Conservation (phyloP, 1,139 yeast genomes). For the Candida sanyaensis region DNA sequence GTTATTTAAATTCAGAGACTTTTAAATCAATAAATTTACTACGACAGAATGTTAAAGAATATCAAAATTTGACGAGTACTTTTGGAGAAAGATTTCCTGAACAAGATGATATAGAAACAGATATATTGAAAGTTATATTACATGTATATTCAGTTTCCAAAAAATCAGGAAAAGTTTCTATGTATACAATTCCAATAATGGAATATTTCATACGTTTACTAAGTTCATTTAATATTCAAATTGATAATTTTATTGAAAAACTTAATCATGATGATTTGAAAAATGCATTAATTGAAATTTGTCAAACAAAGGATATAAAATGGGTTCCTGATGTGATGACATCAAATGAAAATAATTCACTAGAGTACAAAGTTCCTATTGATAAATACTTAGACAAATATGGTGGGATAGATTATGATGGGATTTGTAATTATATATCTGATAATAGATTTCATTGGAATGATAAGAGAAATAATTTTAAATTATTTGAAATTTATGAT, state of each 20-base stretch:
- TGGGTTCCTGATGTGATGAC: background rate
- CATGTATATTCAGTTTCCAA: slow-evolving; percentile 9
- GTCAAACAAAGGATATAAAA: slow-evolving; percentile 6
- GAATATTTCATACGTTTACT: slow-evolving; percentile 10
- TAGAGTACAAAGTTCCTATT: slow-evolving; percentile 11
- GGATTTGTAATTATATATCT: slow-evolving; percentile 24
- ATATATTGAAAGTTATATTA: slow-evolving; percentile 7
- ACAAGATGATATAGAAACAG: background rate
- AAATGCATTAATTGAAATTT: slow-evolving; percentile 8
- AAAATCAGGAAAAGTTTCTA: background rate
- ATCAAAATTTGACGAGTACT: background rate
- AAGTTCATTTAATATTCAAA: slow-evolving; percentile 4
- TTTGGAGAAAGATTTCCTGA: background rate
- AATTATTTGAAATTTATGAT: slow-evolving; percentile 11
- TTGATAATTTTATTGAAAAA: background rate
- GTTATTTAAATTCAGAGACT: slow-evolving; percentile 3
- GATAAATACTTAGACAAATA: slow-evolving; percentile 18
- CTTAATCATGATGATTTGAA: slow-evolving; percentile 4
- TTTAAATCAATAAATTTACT: slow-evolving; percentile 3
- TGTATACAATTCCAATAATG: slow-evolving; percentile 6
- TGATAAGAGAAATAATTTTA: slow-evolving; percentile 3
- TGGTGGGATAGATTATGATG: slow-evolving; percentile 21
- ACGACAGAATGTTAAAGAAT: slow-evolving; percentile 6
- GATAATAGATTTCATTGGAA: slow-evolving; percentile 12
- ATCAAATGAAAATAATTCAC: background rate